Evolutionary conservation across 495 filamentous ascomycete genomes (phyloP).

Genomic region (Durotheca rogersii): DNA sequence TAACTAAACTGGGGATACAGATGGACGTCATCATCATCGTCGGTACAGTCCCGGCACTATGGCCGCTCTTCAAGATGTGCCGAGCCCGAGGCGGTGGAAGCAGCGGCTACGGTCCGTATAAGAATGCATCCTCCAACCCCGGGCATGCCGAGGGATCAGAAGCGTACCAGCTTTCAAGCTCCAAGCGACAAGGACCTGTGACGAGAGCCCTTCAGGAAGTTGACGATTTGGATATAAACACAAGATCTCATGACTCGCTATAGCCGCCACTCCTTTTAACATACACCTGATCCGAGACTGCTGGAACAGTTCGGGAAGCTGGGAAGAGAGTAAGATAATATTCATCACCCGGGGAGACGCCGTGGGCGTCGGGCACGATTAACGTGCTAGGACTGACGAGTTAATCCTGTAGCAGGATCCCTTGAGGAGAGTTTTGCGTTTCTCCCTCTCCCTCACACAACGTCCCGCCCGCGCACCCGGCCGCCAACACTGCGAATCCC

Average conservation of each 20-base stretch:
- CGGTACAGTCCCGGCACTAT: conserved; percentile 17
- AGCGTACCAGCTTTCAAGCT: not conserved
- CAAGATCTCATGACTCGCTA: too few relatives aligned
- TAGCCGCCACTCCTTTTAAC: too few relatives aligned
- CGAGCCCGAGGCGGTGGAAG: not conserved
- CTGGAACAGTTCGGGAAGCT: not conserved
- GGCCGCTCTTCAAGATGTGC: conserved; percentile 10
- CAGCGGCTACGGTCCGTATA: not conserved
- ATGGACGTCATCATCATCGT: conserved; percentile 24
- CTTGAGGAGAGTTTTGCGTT: too few relatives aligned
- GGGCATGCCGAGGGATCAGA: not conserved
- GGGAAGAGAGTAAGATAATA: not conserved
- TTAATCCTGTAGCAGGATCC: too few relatives aligned
- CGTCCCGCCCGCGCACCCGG: too few relatives aligned
- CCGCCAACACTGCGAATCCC: too few relatives aligned
- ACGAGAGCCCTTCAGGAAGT: conserved; percentile 16
- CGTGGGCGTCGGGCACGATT: too few relatives aligned
- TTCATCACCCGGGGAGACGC: too few relatives aligned
- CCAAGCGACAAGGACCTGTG: not conserved
- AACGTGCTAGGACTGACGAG: too few relatives aligned
- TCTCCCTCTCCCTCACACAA: too few relatives aligned
- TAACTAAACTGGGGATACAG: conserved; percentile 1
- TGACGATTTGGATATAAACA: conserved; percentile 16
- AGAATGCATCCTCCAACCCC: not conserved
- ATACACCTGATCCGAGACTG: not conserved